These are phyloP conservation scores for Acanthamoeba royreba DNA, from an alignment of 208 protist genomes.

Conservation along the genomic window DNA sequence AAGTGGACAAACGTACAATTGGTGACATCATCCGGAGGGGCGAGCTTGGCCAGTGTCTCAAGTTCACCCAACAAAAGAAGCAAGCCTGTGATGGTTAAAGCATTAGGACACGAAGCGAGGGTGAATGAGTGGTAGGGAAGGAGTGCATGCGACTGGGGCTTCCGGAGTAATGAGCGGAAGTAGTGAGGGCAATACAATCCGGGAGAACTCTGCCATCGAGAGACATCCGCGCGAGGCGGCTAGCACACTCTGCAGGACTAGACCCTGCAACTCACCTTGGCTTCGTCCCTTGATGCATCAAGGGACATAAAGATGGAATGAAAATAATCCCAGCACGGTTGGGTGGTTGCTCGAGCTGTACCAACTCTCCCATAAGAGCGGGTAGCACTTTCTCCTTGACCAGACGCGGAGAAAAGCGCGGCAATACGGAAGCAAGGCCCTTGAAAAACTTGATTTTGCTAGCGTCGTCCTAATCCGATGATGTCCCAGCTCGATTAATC, in stretches of 20 bases:
- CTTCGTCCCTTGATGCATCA: not conserved
- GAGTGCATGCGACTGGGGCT: not conserved
- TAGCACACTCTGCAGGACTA: not conserved
- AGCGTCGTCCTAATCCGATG: not conserved
- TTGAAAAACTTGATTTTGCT: conserved; percentile 17
- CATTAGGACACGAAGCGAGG: too few relatives aligned
- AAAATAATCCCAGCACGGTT: too few relatives aligned
- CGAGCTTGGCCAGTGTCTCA: not conserved
- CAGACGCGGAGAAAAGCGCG: not conserved
- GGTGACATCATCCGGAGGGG: not conserved
- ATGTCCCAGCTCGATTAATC: too few relatives aligned
- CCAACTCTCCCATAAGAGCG: not conserved
- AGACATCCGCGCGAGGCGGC: not conserved
- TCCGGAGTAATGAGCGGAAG: not conserved
- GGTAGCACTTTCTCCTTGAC: not conserved
- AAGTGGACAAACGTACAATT: not conserved
- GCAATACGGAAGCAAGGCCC: not conserved
- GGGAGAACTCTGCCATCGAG: not conserved
- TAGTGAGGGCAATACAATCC: not conserved
- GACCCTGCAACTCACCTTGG: not conserved
- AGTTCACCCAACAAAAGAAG: not conserved
- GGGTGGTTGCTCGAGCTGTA: not conserved
- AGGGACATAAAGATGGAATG: not conserved
- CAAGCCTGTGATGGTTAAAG: not conserved
- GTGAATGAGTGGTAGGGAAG: not conserved